Evolutionary conservation across 164 flowering plant genomes (phyloP).

Genomic region (Akebia trifoliata): DNA sequence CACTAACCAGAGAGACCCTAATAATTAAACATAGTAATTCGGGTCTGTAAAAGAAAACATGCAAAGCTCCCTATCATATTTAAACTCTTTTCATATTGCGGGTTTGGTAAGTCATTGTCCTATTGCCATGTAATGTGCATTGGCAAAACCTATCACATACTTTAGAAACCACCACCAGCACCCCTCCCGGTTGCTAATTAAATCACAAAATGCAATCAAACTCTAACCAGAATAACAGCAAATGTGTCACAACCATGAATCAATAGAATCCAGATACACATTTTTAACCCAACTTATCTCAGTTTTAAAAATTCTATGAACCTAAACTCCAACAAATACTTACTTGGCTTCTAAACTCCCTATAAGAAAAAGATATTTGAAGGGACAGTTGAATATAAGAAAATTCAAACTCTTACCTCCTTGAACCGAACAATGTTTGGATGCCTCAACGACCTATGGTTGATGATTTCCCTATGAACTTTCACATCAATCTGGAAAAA

Average conservation of each 20-base stretch:
- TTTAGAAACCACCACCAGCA: background rate
- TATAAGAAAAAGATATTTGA: too few relatives aligned
- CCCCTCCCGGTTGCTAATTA: background rate
- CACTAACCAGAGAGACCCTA: too few relatives aligned
- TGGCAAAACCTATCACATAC: background rate
- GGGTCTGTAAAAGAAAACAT: too few relatives aligned
- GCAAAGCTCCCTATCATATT: too few relatives aligned
- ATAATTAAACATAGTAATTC: too few relatives aligned
- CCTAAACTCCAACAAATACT: too few relatives aligned
- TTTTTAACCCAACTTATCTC: background rate
- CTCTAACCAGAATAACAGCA: slow-evolving; percentile 4
- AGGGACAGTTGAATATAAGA: background rate
- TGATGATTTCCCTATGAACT: slow-evolving; percentile 1
- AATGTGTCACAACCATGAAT: background rate
- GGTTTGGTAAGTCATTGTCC: too few relatives aligned
- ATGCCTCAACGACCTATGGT: slow-evolving; percentile 2
- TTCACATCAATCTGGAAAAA: slow-evolving; percentile 8
- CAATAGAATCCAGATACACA: background rate
- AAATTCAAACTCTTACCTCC: background rate
- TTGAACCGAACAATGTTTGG: slow-evolving; percentile 1
- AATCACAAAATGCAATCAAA: background rate
- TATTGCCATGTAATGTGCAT: too few relatives aligned
- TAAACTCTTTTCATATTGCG: too few relatives aligned
- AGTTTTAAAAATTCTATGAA: background rate
- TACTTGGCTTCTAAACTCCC: too few relatives aligned